These are phyloP conservation scores for Fusarium pseudograminearum DNA, from an alignment of 2,329 filamentous ascomycete genomes.

Conservation along the genomic window DNA sequence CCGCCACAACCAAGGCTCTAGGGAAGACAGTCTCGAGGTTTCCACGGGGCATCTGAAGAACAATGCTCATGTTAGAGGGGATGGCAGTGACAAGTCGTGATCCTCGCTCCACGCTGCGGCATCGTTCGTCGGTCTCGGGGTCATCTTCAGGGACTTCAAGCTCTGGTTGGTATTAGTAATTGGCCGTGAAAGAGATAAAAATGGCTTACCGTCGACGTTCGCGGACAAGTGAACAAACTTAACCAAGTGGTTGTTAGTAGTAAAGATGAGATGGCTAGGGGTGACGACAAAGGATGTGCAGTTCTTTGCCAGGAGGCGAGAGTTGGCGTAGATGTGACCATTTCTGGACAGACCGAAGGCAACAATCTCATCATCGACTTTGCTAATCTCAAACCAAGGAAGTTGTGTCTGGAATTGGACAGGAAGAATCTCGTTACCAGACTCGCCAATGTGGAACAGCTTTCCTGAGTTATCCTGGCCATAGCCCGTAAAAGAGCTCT, in stretches of 20 bases:
- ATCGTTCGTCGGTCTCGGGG: constrained; percentile 91
- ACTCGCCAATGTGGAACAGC: constrained; percentile 55
- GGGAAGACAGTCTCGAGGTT: constrained; percentile 97
- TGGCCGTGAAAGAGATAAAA: background rate
- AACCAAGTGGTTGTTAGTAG: constrained; percentile 89
- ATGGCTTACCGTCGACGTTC: constrained; percentile 68
- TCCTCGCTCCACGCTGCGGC: constrained; percentile 90
- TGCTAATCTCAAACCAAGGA: constrained; percentile 65
- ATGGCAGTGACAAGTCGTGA: constrained; percentile 89
- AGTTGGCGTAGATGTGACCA: constrained; percentile 83
- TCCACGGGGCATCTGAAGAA: constrained; percentile 94
- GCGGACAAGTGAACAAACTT: constrained; percentile 88
- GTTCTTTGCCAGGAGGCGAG: constrained; percentile 79
- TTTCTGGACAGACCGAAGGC: constrained; percentile 77
- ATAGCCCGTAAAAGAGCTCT: constrained; percentile 51
- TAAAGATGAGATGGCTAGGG: constrained; percentile 86
- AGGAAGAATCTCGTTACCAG: constrained; percentile 51
- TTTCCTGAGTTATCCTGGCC: constrained; percentile 62
- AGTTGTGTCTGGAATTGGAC: constrained; percentile 60
- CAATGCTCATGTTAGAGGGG: constrained; percentile 85
- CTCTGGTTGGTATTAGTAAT: constrained; percentile 61
- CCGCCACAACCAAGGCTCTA: constrained; percentile 89
- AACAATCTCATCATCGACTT: constrained; percentile 57
- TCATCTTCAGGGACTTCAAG: constrained; percentile 88
- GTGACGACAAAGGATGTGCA: constrained; percentile 93